Evolutionary conservation across 225 moss, liverwort and hornwort species (phyloP).

Genomic region (Rhytidiadelphus loreus): DNA sequence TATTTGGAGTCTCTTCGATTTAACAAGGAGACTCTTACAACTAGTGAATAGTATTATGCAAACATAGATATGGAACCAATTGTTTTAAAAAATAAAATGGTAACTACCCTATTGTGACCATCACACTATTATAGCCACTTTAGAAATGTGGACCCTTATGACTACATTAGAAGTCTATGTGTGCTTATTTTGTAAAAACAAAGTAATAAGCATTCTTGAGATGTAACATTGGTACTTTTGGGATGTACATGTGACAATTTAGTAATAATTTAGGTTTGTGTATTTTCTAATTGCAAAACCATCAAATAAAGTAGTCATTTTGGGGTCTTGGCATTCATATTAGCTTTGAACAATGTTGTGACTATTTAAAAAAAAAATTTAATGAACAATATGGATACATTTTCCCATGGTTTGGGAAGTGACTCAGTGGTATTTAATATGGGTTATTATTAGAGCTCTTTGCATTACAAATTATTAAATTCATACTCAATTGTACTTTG

Average conservation of each 20-base stretch:
- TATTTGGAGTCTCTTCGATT: not conserved
- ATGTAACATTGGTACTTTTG: not conserved
- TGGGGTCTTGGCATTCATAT: accelerated
- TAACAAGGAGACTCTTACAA: not conserved
- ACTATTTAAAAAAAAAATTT: too few species aligned
- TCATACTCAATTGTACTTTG: not conserved
- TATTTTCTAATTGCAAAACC: not conserved
- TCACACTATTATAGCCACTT: too few species aligned
- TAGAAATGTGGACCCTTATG: not conserved
- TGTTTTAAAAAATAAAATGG: not conserved
- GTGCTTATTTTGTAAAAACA: not conserved
- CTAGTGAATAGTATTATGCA: not conserved
- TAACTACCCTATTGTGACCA: not conserved
- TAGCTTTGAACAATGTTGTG: not conserved
- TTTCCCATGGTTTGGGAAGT: not conserved
- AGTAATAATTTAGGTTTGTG: not conserved
- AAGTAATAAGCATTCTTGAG: not conserved
- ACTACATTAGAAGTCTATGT: not conserved
- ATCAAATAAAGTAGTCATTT: not conserved
- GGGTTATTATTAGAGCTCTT: not conserved
- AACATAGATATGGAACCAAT: not conserved
- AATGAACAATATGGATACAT: not conserved
- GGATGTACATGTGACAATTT: accelerated
- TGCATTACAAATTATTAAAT: not conserved
- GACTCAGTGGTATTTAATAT: not conserved